These are phyloP conservation scores for Amylostereum chailletii DNA, from an alignment of 1,284 basidiomycete genomes.

Conservation along the genomic window DNA sequence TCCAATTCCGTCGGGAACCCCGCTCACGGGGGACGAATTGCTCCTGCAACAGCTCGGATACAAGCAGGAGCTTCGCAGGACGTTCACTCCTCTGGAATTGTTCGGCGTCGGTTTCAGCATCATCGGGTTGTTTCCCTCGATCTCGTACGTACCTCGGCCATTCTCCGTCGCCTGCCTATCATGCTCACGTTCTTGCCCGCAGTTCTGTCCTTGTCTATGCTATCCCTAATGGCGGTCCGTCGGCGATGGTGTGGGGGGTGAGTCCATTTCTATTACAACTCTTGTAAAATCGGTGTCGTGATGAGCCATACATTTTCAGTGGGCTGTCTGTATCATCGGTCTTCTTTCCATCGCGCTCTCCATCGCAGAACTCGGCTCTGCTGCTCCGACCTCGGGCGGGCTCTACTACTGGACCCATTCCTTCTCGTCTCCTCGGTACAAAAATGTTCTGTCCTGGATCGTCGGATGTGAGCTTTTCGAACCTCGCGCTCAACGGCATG, in stretches of 20 bases:
- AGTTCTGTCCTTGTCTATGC: conserved; percentile 30
- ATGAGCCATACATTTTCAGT: conserved; percentile 12
- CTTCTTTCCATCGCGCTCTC: not conserved
- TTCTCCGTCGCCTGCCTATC: not conserved
- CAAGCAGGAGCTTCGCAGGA: conserved; percentile 37
- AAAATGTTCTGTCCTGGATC: conserved; percentile 31
- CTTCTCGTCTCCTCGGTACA: conserved; percentile 23
- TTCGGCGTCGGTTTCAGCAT: conserved; percentile 20
- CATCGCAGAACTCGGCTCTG: conserved; percentile 9
- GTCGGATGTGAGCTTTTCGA: conserved; percentile 25
- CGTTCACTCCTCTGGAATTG: conserved; percentile 29
- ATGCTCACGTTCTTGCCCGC: not conserved
- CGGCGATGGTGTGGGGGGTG: conserved; percentile 39
- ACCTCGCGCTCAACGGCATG: not conserved
- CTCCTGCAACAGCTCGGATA: conserved; percentile 28
- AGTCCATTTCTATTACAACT: conserved; percentile 1
- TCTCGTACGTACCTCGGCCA: conserved; percentile 10
- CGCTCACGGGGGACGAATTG: conserved; percentile 15
- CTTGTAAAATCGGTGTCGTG: too few species aligned
- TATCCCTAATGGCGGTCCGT: conserved; percentile 32
- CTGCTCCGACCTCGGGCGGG: not conserved
- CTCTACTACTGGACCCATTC: conserved; percentile 25
- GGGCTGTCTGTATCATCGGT: conserved; percentile 20
- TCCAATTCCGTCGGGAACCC: too few species aligned
- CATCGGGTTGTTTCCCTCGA: conserved; percentile 22